Conservation (phyloP, 495 filamentous ascomycete species). For the Aspergillus steynii region DNA sequence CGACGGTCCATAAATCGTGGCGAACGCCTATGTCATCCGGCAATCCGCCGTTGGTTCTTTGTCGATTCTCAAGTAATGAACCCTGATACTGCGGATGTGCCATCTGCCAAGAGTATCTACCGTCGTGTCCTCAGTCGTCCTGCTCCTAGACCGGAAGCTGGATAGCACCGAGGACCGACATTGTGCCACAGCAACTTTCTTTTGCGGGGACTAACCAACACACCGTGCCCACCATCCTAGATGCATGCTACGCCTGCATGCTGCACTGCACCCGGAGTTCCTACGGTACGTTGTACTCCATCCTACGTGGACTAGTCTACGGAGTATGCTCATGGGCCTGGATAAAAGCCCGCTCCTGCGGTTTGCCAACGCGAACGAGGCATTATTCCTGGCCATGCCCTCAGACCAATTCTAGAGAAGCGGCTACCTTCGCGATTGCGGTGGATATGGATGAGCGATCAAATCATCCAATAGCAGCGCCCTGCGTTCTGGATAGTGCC, state of each 20-base stretch:
- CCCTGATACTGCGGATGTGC: background rate
- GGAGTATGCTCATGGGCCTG: background rate
- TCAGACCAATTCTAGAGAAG: background rate
- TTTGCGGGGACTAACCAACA: background rate
- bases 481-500: background rate
- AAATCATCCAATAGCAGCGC: background rate
- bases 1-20: background rate
- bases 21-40: background rate
- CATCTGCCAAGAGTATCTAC: background rate
- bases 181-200: constrained; percentile 1
- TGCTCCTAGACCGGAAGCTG: constrained; percentile 1
- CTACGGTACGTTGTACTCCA: background rate
- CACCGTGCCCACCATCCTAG: background rate
- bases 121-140: too few relatives aligned
- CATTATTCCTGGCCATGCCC: background rate
- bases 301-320: background rate
- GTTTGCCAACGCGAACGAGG: background rate
- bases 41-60: too few relatives aligned
- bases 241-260: background rate
- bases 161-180: constrained; percentile 3
- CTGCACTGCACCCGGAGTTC: background rate
- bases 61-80: background rate
- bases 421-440: background rate
- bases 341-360: background rate
- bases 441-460: background rate